phyloP scores from a whole-genome alignment of 768 basidiomycete species.

The Rhodocollybia butyracea region DNA sequence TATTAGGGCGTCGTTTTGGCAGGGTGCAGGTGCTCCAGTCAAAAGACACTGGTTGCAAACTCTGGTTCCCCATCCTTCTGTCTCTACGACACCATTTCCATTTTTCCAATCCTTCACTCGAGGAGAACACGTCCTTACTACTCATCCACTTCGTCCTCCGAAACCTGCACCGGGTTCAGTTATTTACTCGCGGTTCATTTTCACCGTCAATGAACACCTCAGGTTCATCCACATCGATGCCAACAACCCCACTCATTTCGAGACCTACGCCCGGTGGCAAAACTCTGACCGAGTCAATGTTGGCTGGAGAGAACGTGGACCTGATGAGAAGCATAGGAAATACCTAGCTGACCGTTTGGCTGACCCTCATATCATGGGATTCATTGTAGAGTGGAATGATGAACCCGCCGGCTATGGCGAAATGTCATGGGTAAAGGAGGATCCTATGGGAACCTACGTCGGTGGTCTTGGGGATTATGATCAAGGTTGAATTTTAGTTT shows the following conservation, averaged over 20 bases:
- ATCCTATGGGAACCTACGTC: conserved; percentile 23
- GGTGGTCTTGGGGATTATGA: conserved; percentile 12
- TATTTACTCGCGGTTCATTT: conserved; percentile 38
- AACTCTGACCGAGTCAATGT: conserved; percentile 43
- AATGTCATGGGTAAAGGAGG: conserved; percentile 43
- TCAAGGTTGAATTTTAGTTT: conserved; percentile 22
- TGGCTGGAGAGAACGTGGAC: conserved; percentile 44
- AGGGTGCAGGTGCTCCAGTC: conserved; percentile 42
- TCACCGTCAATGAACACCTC: conserved; percentile 26
- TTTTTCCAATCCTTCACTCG: conserved; percentile 39
- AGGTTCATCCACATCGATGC: conserved; percentile 32
- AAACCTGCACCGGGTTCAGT: conserved; percentile 39
- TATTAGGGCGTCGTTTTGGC: conserved; percentile 44
- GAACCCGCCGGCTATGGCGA: conserved; percentile 43
- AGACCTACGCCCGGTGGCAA: conserved; percentile 46
- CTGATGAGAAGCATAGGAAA: conserved; percentile 38
- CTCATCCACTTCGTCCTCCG: conserved; percentile 47
- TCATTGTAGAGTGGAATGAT: conserved; percentile 48
- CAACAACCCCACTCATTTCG: conserved; percentile 33
- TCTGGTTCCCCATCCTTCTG: conserved; percentile 23
- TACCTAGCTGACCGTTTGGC: conserved; percentile 33
- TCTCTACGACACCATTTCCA: conserved; percentile 30
- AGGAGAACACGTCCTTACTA: conserved; percentile 42
- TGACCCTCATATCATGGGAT: conserved; percentile 35
- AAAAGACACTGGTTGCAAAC: conserved; percentile 26